Evolutionary conservation across 768 basidiomycete genomes (phyloP).

Genomic region (Leccinellum luteum): DNA sequence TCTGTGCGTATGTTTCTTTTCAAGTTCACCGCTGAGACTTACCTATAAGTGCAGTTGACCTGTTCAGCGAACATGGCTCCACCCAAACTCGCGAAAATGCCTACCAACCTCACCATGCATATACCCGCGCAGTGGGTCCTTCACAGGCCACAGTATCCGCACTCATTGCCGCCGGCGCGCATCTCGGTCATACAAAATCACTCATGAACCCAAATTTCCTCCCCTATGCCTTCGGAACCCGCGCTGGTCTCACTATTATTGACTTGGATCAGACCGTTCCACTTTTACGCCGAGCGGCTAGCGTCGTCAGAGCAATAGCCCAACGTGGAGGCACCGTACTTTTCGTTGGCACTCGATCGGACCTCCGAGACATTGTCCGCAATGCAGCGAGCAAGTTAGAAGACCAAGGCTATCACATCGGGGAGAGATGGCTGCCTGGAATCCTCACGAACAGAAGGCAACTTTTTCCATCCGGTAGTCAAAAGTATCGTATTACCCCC

Average conservation of each 20-base stretch:
- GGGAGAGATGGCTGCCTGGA: conserved; percentile 92
- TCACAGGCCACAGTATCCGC: conserved; percentile 79
- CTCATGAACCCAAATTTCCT: conserved; percentile 88
- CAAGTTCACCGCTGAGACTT: conserved; percentile 8
- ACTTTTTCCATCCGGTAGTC: conserved; percentile 62
- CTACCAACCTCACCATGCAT: conserved; percentile 69
- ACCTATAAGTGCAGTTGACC: conserved; percentile 44
- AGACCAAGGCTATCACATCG: conserved; percentile 78
- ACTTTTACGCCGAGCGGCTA: conserved; percentile 85
- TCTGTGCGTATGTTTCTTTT: conserved; percentile 45
- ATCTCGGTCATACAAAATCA: conserved; percentile 83
- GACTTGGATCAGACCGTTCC: conserved; percentile 94
- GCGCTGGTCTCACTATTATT: conserved; percentile 88
- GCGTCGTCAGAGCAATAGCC: conserved; percentile 80
- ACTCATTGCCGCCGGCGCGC: conserved; percentile 89
- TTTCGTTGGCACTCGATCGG: conserved; percentile 86
- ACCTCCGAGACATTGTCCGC: conserved; percentile 69
- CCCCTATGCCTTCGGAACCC: conserved; percentile 90
- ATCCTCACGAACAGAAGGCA: conserved; percentile 84
- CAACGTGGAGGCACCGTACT: conserved; percentile 80
- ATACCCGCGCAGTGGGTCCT: conserved; percentile 59
- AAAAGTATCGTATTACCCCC: conserved; percentile 60
- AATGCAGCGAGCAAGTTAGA: conserved; percentile 81
- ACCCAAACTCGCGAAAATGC: conserved; percentile 63
- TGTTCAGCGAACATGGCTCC: conserved; percentile 74